Base-by-base conservation (phyloP, 306 rosid species). In the Cucumis hystrix region DNA sequence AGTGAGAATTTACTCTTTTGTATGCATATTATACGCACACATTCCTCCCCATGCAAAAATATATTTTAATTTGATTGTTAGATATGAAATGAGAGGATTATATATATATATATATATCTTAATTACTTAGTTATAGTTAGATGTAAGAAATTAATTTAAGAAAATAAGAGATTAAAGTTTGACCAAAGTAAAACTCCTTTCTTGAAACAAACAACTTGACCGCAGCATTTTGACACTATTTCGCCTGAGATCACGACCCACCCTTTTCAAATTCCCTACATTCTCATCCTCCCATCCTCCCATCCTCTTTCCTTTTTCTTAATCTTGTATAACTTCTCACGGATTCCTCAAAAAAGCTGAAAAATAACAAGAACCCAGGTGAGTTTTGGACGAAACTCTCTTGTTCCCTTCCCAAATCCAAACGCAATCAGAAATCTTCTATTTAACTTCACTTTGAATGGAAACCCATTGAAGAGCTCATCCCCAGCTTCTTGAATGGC, bases 401-500 rank as follows among this genome's bases (percentile, higher is more conserved):
- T n/a, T 51, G 18, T 40, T 14, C 47, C 21, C 58, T 40, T 14
- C 47, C 21, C 58, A 76, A 43, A 76, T 76, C 72, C 56, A 14
- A 43, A 61, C 13, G 39, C 57, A 17, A 52, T 21, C 49, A 14
- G 23, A 80, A 74, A 83, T 81, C 87, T 85, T 28, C 62, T 54
- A 75, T 82, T 80, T 71, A 59, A 55, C 75, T 81, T 23, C 17
- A 21, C 82, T 63, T 10, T 77, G 69, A 6, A 80, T 84, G 87
- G 78, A 18, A 37, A 40, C 69, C 17, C 82, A 11, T 83, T 71
- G 74, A 75, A 54, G 23, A 54, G 41, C 70, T 25, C 70, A 59
- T 64, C 47, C 49, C 73, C 37, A 70, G 78, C 75, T 82, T 80
- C 66, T 78, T 16, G 78, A 78, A 84, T 86, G 99, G 96, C 96